Base-by-base conservation (phyloP, 441 rosid species). In the Aleurites moluccanus region DNA sequence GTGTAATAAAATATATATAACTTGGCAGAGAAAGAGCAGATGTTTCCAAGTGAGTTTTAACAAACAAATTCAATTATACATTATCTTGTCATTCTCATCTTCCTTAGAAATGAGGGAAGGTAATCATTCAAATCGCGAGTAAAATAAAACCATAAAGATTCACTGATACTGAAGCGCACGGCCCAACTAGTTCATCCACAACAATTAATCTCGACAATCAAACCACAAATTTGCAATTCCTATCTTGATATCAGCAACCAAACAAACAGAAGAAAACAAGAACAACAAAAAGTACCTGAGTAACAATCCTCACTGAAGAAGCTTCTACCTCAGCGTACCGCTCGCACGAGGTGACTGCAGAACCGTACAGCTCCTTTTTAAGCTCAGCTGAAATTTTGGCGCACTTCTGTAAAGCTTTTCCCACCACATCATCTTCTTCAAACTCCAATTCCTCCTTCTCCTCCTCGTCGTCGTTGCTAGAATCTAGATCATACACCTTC, bases 261-360 rank as follows among this genome's bases (percentile, higher is more conserved):
- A 57, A 57, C 33, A 11, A 23, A 25, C 13, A 25, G 33, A 53
- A 18, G 55, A 49, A 49, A 49, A 14, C 0, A 49, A 47, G 4
- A 52, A 6, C 56, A 8, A 13, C 15, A 10, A 11, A 1, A 10
- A 13, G 55, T 68, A 89, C 91, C 93, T 89, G 97, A 44, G 89
- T 94, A 56, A 96, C 97, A 82, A 96, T 90, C 86, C 90, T 85
- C 28, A 86, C 92, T 1, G 97, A 84, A 73, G 97, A 88, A 81
- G 93, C 78, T 75, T 91, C 98, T 33, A 96, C 96, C 85, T 93
- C 95, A 3, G 98, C 82, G 72, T 93, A 96, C 18, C 89, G 87
- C 10, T 91, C 95, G 70, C 94, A 90, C 9, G 90, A 79, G 23
- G 90, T 75, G 47, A 74, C 86, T 6, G 92, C 82, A 33, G 91